phyloP scores from a whole-genome alignment of 2,329 filamentous ascomycete species.

The Tolypocladium amazonense region DNA sequence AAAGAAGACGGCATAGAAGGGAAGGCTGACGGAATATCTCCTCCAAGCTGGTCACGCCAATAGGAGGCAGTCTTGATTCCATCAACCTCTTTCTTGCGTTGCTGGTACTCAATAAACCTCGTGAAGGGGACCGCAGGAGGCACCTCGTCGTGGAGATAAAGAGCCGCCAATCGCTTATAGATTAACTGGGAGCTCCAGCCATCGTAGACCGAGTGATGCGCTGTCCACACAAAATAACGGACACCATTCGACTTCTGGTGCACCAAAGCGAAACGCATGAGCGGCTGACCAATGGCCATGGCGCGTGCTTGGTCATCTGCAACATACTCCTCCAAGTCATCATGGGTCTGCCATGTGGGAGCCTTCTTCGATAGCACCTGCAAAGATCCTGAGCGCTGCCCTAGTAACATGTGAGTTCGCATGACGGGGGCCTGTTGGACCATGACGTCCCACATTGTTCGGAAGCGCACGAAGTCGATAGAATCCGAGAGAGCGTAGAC shows the following conservation, averaged over 20 bases:
- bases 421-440: background rate
- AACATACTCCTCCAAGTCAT: background rate
- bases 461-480: background rate
- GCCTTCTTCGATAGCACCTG: background rate
- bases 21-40: background rate
- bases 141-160: background rate
- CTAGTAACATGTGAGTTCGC: background rate
- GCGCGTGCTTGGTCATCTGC: background rate
- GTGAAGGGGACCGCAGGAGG: background rate
- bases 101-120: background rate
- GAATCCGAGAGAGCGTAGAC: background rate
- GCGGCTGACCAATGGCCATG: background rate
- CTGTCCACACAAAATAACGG: background rate
- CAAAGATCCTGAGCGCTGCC: background rate
- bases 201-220: background rate
- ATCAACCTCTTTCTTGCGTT: background rate
- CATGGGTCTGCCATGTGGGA: background rate
- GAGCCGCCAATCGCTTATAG: background rate
- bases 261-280: background rate
- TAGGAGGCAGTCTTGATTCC: background rate
- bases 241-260: background rate
- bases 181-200: background rate
- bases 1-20: background rate
- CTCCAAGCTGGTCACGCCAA: background rate
- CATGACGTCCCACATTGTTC: background rate